Evolutionary conservation across 345 rosid species (phyloP), one percentile per base, ranked within the genome.

Genomic region (Pistacia atlantica): DNA sequence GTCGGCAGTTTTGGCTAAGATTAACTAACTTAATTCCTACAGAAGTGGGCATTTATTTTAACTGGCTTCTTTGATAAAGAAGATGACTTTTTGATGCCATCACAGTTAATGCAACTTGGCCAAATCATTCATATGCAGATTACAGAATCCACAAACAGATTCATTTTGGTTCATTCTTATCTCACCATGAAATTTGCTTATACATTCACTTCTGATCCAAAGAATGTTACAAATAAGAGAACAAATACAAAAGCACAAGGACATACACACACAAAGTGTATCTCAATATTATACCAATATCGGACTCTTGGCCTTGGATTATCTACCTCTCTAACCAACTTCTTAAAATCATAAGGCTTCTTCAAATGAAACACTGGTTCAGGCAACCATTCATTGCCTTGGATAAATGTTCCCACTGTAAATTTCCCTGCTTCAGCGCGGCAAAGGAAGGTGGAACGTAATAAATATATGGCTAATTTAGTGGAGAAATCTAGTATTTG

Each of bases 371-470:
- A 89, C 90, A 16, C 83, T 85, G 0, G 92, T 57, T 72, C 83
- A 5, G 91, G 84, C 71, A 92, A 80, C 97, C 97, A 94, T 0
- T 79, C 87, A 8, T 42, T 35, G 7, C 98, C 97, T 12, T 89
- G 92, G 49, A 95, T 80, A 55, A 91, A 86, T 3, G 84, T 12
- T 33, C 22, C 85, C 45, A 89, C 95, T 0, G 91, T 83, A 75
- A 88, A 93, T 81, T 73, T 91, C 9, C 55, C 75, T 0, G 94
- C 98, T 13, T 89, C 89, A 0, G 69, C 83, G 42, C 5, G 42
- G 42, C 42, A 38, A 38, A 38, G 5, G 42, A 38, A 38, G 42
- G 42, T 38, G 42, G 42, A 38, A 38, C 0, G 7, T 4, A 38
- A 5, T 37, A 37, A 37, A 37, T 5, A 37, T 3, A 37, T 38